phyloP scores from a whole-genome alignment of 495 filamentous ascomycete genomes.

The Neurospora cerealis region DNA sequence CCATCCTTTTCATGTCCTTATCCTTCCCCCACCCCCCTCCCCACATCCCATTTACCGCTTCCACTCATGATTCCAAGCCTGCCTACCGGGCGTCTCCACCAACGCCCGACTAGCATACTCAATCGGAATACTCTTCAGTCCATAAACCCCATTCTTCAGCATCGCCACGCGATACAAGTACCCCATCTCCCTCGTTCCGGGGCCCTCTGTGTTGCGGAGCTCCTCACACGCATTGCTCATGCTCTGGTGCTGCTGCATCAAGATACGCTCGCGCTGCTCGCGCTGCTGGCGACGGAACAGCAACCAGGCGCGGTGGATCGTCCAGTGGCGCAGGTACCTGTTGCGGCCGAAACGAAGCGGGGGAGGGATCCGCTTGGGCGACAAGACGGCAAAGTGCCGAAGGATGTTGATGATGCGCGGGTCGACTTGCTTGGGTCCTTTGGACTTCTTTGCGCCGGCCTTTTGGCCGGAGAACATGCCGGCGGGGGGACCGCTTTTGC shows the following conservation, averaged over 20 bases:
- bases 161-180: conserved; percentile 75
- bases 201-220: conserved; percentile 56
- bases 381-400: conserved; percentile 16
- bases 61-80: conserved; percentile 75
- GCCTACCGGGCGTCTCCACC: conserved; percentile 61
- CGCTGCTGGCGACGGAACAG: conserved; percentile 57
- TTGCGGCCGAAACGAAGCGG: conserved; percentile 80
- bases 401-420: conserved; percentile 25
- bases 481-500: background rate
- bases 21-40: background rate
- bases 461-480: conserved; percentile 3
- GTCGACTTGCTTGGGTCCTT: conserved; percentile 19
- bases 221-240: conserved; percentile 77
- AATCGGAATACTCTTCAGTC: conserved; percentile 57
- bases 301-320: conserved; percentile 92
- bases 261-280: conserved; percentile 45
- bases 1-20: background rate
- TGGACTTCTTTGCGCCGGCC: background rate
- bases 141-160: conserved; percentile 72
- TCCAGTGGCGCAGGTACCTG: conserved; percentile 92
- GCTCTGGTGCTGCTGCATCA: conserved; percentile 63
- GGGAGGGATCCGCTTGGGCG: conserved; percentile 40
- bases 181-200: conserved; percentile 51
- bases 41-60: conserved; percentile 21
- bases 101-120: conserved; percentile 72